A percentile compares a stretch with the other conserved stretches of the same genome.
phyloP scores from a whole-genome alignment of 495 filamentous ascomycete genomes.

The Lepidopterella palustris region DNA sequence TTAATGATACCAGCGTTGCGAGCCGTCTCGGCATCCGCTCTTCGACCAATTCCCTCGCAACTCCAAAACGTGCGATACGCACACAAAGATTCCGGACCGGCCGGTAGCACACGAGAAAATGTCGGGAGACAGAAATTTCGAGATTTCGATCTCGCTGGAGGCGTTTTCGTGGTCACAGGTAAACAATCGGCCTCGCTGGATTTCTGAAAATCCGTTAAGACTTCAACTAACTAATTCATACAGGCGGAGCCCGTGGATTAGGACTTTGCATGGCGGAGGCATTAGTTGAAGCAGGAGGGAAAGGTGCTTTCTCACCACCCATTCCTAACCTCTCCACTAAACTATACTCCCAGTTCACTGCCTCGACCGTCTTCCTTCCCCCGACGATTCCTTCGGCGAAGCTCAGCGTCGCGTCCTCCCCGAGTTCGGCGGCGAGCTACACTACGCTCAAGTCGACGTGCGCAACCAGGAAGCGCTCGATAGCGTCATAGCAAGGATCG shows the following conservation, averaged over 20 bases:
- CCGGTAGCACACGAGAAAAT: not conserved
- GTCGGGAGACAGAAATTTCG: not conserved
- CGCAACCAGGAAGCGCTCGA: slow-evolving; percentile 52
- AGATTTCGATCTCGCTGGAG: slow-evolving; percentile 1
- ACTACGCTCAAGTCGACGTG: slow-evolving; percentile 61
- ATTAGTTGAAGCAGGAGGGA: slow-evolving; percentile 62
- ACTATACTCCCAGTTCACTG: slow-evolving; percentile 48
- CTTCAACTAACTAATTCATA: slow-evolving; percentile 1
- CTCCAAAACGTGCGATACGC: not conserved
- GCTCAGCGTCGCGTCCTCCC: slow-evolving; percentile 44
- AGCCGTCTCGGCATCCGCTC: not conserved
- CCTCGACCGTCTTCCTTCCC: slow-evolving; percentile 50
- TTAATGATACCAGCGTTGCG: not conserved
- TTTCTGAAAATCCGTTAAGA: not conserved
- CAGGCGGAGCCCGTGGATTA: slow-evolving; percentile 34
- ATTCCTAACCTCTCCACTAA: not conserved
- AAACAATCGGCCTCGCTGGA: not conserved
- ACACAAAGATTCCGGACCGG: not conserved
- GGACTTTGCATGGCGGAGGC: slow-evolving; percentile 63
- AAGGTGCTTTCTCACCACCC: slow-evolving; percentile 40
- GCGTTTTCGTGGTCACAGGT: slow-evolving; percentile 4
- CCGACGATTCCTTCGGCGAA: slow-evolving; percentile 46
- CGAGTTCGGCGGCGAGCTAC: slow-evolving; percentile 49
- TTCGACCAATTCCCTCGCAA: not conserved
- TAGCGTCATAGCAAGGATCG: slow-evolving; percentile 48